phyloP scores from a whole-genome alignment of 1,139 yeast genomes.

The Waltiozyma sp. region DNA sequence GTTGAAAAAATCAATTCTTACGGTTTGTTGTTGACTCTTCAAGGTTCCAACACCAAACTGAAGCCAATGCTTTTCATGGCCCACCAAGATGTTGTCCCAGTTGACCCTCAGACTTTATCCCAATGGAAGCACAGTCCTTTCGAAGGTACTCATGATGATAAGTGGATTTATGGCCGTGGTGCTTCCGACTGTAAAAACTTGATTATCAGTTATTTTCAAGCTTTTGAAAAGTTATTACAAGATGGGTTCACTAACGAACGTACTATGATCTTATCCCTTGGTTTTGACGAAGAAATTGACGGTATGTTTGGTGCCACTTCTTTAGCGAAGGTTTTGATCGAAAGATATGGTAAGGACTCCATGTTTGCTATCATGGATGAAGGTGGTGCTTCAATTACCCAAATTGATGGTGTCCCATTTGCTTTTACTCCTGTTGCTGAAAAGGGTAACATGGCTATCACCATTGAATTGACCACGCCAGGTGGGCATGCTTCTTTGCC shows the following conservation, averaged over 20 bases:
- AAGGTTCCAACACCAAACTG: constrained; percentile 34
- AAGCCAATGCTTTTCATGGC: constrained; percentile 64
- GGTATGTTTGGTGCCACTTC: constrained; percentile 47
- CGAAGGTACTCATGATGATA: constrained; percentile 54
- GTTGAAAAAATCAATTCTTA: constrained; percentile 39
- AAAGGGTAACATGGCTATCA: constrained; percentile 49
- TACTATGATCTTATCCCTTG: constrained; percentile 48
- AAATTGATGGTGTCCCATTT: constrained; percentile 15
- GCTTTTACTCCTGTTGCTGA: constrained; percentile 54
- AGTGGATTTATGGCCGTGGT: constrained; percentile 53
- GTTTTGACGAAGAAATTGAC: constrained; percentile 64
- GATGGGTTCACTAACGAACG: constrained; percentile 42
- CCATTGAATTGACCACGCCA: constrained; percentile 37
- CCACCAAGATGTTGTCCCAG: constrained; percentile 78
- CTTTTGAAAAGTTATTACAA: constrained; percentile 38
- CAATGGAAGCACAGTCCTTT: constrained; percentile 65
- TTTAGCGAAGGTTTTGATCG: constrained; percentile 31
- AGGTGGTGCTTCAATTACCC: constrained; percentile 29
- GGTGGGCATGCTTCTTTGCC: constrained; percentile 70
- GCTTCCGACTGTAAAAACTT: constrained; percentile 51
- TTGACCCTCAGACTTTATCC: constrained; percentile 41
- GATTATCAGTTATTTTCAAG: constrained; percentile 43
- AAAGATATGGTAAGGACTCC: constrained; percentile 44
- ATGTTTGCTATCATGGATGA: constrained; percentile 55
- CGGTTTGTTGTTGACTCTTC: constrained; percentile 26